phyloP scores from a whole-genome alignment of 495 filamentous ascomycete genomes.

The Daldinia grandis region DNA sequence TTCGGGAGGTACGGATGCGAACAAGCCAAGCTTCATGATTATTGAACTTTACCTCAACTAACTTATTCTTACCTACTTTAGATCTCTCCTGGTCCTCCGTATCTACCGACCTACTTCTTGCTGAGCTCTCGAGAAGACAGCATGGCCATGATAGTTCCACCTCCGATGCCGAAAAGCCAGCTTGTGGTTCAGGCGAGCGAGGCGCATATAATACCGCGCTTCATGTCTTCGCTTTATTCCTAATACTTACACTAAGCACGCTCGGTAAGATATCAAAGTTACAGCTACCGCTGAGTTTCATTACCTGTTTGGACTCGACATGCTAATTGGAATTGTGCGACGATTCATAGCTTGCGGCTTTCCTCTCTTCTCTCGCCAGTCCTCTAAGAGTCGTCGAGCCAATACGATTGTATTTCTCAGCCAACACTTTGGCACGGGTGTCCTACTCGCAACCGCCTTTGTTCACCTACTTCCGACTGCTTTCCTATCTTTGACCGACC shows the following conservation, averaged over 20 bases:
- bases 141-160: conserved; percentile 41
- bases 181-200: conserved; percentile 68
- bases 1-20: conserved; percentile 18
- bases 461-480: conserved; percentile 86
- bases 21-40: background rate
- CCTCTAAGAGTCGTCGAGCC: conserved; percentile 54
- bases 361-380: conserved; percentile 63
- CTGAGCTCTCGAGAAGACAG: conserved; percentile 61
- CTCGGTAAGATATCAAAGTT: conserved; percentile 60
- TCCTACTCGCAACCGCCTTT: conserved; percentile 88
- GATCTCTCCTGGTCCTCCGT: conserved; percentile 56
- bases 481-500: conserved; percentile 79
- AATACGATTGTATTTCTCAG: conserved; percentile 72
- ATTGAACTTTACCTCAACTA: background rate
- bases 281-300: conserved; percentile 18
- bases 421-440: conserved; percentile 86
- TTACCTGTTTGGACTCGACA: conserved; percentile 7
- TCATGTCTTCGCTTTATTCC: conserved; percentile 79
- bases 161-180: conserved; percentile 51
- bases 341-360: conserved; percentile 63
- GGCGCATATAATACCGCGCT: conserved; percentile 71
- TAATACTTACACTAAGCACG: conserved; percentile 78
- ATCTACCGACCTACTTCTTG: conserved; percentile 59
- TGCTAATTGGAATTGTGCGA: background rate
- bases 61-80: conserved; percentile 3